Evolutionary conservation across 805 yeast species (phyloP).

Genomic region (Kluyveromyces lactis): DNA sequence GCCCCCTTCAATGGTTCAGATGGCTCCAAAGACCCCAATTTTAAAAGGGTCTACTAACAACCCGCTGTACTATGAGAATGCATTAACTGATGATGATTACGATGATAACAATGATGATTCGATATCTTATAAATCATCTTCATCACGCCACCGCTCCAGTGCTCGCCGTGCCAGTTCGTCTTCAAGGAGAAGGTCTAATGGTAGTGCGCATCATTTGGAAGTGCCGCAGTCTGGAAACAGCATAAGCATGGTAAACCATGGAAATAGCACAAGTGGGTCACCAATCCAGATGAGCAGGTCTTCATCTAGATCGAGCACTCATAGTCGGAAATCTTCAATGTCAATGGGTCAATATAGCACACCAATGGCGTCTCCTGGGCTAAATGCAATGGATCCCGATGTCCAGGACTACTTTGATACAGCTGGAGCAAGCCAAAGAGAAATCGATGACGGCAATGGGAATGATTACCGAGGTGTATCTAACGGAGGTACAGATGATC

Average conservation of each 20-base stretch:
- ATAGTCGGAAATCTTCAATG: constrained; percentile 26
- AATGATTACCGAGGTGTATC: constrained; percentile 3
- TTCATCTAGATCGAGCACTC: constrained; percentile 22
- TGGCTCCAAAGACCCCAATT: constrained; percentile 69
- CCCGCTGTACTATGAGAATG: constrained; percentile 23
- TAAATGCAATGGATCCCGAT: constrained; percentile 8
- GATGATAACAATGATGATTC: constrained; percentile 13
- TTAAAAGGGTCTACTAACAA: constrained; percentile 33
- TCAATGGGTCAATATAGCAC: constrained; percentile 16
- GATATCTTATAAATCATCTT: constrained; percentile 2
- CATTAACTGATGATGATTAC: constrained; percentile 25
- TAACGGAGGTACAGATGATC: constrained; percentile 6
- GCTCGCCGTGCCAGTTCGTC: constrained; percentile 6
- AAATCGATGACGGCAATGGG: background rate
- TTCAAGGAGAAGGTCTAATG: constrained; percentile 5
- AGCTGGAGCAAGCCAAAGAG: background rate
- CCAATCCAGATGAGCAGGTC: constrained; percentile 8
- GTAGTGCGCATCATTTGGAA: constrained; percentile 6
- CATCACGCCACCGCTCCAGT: constrained; percentile 8
- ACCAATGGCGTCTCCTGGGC: constrained; percentile 27
- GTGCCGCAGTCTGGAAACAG: constrained; percentile 4
- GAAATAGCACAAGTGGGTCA: constrained; percentile 4
- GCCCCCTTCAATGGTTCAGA: constrained; percentile 62
- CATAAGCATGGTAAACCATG: background rate
- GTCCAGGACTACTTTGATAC: constrained; percentile 17